phyloP scores from a whole-genome alignment of 768 basidiomycete species.

The Lactarius sanguifluus region DNA sequence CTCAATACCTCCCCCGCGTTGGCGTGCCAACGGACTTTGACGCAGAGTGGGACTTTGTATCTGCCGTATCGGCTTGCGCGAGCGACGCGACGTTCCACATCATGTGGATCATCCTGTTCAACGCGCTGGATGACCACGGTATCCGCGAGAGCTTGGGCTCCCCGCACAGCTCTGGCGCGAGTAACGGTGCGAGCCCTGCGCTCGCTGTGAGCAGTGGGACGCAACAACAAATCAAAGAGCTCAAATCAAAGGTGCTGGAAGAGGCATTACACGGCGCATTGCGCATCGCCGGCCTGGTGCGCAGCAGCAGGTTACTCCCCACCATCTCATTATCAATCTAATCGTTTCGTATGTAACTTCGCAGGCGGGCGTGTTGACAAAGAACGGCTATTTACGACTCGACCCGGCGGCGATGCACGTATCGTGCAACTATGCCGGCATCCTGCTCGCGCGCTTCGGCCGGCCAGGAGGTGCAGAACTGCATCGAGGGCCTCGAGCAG shows the following conservation, averaged over 20 bases:
- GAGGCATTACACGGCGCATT: constrained; percentile 85
- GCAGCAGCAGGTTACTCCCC: constrained; percentile 33
- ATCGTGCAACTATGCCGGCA: constrained; percentile 80
- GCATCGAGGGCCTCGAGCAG: constrained; percentile 83
- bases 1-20: constrained; percentile 69
- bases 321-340: not conserved
- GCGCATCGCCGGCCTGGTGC: constrained; percentile 83
- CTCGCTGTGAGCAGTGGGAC: constrained; percentile 40
- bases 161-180: constrained; percentile 38
- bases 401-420: constrained; percentile 91
- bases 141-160: constrained; percentile 66
- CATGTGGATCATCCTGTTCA: constrained; percentile 86
- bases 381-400: constrained; percentile 85
- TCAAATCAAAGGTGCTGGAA: constrained; percentile 69
- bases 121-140: constrained; percentile 82
- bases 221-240: constrained; percentile 52
- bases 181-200: constrained; percentile 33
- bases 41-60: constrained; percentile 87
- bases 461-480: constrained; percentile 80
- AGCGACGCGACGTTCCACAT: constrained; percentile 90
- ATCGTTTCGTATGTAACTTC: not conserved
- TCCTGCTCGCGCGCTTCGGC: constrained; percentile 76
- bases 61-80: constrained; percentile 69
- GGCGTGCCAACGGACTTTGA: constrained; percentile 87
- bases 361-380: constrained; percentile 77